These are phyloP conservation scores for Thozetella sp. DNA, from an alignment of 495 filamentous ascomycete genomes.

Conservation along the genomic window DNA sequence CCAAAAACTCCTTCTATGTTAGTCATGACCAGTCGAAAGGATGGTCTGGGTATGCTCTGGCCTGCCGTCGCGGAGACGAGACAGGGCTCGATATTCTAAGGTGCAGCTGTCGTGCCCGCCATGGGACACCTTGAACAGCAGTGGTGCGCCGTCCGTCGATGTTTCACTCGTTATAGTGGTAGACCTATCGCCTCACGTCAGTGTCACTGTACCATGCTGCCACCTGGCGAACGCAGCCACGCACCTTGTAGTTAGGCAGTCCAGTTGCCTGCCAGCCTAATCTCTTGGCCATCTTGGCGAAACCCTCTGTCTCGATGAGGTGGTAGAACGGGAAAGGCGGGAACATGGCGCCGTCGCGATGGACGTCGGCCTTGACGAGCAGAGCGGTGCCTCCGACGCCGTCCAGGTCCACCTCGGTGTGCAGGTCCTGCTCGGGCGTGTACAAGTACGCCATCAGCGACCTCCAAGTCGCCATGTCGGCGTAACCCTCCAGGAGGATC, in stretches of 20 bases:
- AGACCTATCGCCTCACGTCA: constrained; percentile 60
- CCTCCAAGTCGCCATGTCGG: constrained; percentile 88
- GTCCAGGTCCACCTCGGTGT: constrained; percentile 72
- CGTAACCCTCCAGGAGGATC: constrained; percentile 91
- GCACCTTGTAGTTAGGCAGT: constrained; percentile 94
- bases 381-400: constrained; percentile 94
- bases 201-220: constrained; percentile 6
- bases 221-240: constrained; percentile 20
- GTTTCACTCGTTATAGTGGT: constrained; percentile 85
- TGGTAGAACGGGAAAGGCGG: constrained; percentile 96
- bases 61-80: neutral
- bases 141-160: neutral
- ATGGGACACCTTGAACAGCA: neutral
- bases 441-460: constrained; percentile 88
- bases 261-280: constrained; percentile 84
- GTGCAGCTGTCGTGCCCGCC: neutral
- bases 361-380: constrained; percentile 95
- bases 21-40: neutral
- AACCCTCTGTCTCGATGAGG: constrained; percentile 96
- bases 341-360: constrained; percentile 98
- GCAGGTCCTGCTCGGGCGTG: constrained; percentile 55
- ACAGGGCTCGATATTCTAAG: neutral
- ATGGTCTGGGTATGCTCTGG: neutral
- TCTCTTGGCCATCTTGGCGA: constrained; percentile 93
- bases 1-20: neutral